Evolutionary conservation across 148 eudicot genomes (phyloP), one percentile per base, ranked within the genome.

Genomic region (Talinum fruticosum): DNA sequence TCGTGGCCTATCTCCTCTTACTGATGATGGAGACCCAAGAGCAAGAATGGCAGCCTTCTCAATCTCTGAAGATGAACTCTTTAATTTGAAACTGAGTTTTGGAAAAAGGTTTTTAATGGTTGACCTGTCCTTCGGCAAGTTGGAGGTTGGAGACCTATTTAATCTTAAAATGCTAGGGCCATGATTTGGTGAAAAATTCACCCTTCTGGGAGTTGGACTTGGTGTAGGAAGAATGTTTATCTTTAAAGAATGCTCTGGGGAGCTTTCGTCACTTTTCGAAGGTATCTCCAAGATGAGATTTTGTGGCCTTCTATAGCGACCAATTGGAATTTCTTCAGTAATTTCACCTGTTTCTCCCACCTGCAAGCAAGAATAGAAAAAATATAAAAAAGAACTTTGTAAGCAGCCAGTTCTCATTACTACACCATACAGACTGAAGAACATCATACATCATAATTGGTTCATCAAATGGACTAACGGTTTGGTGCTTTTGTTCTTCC

Each of bases 51-150:
- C 93, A 77, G 91, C 93, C 83, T 88, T 90, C 81, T 90, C 97
- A 62, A 86, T 84, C 33, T 91, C 97, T 36, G 91, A 81, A 84
- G 78, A 81, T 68, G 88, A 66, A 47, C 87, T 87, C 49, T 86
- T 81, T 59, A 89, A 90, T 77, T 91, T 96, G 87, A 90, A 93
- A 84, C 94, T 96, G 36, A 96, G 86, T 89, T 80, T 96, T 30
- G 97, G 90, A 76, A 93, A 82, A 14, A 96, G 88, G 84, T 38
- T 88, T 88, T 83, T 96, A 45, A 87, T 72, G 61, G 94, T 73
- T 79, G 97, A 75, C 85, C 79, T 95, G 24, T 81, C 92, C 79
- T 83, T 86, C n/a, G 41, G 68, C 71, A 79, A 72, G 41, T 78
- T 76, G 57, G 85, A 85, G 75, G 88, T 85, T 14, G 93, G 83